These are phyloP conservation scores for Coemansia nantahalensis DNA, from an alignment of 192 early-diverging fungal species.

Conservation along the genomic window DNA sequence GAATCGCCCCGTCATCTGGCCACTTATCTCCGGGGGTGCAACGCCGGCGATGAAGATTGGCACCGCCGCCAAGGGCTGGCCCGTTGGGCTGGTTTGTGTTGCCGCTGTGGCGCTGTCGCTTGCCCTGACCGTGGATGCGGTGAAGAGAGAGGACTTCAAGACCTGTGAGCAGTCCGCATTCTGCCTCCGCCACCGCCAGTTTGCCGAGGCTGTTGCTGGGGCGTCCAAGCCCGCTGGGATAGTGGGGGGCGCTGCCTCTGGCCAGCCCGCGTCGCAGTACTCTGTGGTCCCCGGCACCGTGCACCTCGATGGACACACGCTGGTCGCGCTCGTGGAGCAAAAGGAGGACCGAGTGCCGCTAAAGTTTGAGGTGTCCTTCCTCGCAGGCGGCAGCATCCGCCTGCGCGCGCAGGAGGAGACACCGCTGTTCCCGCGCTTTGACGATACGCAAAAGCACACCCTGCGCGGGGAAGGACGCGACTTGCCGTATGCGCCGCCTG, in stretches of 20 bases:
- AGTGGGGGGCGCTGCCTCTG: background rate
- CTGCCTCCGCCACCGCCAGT: conserved; percentile 83
- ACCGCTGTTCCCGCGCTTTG: conserved; percentile 71
- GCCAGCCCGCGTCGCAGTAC: conserved; percentile 59
- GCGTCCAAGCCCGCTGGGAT: conserved; percentile 1
- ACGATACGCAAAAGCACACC: conserved; percentile 57
- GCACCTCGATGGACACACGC: conserved; percentile 45
- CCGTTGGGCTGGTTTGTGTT: conserved; percentile 17
- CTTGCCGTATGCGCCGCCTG: conserved; percentile 23
- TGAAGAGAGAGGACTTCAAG: conserved; percentile 88
- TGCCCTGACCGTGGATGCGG: conserved; percentile 39
- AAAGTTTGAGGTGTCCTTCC: conserved; percentile 46
- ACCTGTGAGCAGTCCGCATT: conserved; percentile 84
- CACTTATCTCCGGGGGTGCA: no score
- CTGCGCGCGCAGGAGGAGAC: conserved; percentile 62
- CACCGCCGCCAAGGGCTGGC: background rate
- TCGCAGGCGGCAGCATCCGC: conserved; percentile 59
- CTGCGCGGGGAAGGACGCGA: conserved; percentile 46
- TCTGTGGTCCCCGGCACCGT: conserved; percentile 60
- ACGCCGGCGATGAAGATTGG: conserved; percentile 9
- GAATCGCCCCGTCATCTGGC: no score
- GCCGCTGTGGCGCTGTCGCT: conserved; percentile 18
- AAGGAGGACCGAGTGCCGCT: conserved; percentile 32
- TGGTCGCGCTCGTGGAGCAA: conserved; percentile 24
- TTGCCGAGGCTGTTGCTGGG: conserved; percentile 64